These are phyloP conservation scores for Penicillium sp. DNA, from an alignment of 2,329 filamentous ascomycete genomes.

Conservation along the genomic window DNA sequence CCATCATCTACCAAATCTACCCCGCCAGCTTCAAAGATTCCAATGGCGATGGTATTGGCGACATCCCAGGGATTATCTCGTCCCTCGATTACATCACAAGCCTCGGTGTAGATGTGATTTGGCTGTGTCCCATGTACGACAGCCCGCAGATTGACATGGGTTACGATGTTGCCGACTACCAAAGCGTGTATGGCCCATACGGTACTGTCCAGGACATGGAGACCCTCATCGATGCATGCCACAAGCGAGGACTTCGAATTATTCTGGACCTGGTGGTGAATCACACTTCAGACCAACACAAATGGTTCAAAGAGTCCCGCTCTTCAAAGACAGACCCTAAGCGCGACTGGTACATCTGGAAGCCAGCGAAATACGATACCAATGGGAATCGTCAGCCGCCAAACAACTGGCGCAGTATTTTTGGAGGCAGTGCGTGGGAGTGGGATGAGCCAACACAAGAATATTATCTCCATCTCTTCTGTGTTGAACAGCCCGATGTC, in stretches of 20 bases:
- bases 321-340: constrained; percentile 58
- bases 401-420: constrained; percentile 69
- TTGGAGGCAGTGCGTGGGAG: constrained; percentile 62
- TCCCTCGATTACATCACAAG: constrained; percentile 61
- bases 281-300: constrained; percentile 67
- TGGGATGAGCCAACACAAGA: constrained; percentile 67
- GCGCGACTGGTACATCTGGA: constrained; percentile 63
- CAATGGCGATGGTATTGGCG: constrained; percentile 60
- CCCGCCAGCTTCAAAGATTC: constrained; percentile 47
- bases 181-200: constrained; percentile 59
- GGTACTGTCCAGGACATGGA: constrained; percentile 63
- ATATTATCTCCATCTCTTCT: constrained; percentile 73
- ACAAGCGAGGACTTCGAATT: constrained; percentile 62
- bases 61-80: constrained; percentile 61
- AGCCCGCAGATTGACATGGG: constrained; percentile 67
- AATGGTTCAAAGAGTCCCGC: constrained; percentile 65
- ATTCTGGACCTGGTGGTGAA: constrained; percentile 72
- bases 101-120: constrained; percentile 63
- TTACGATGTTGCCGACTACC: constrained; percentile 65
- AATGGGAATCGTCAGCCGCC: constrained; percentile 62
- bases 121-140: constrained; percentile 66
- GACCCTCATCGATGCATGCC: constrained; percentile 54
- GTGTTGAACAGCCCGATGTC: constrained; percentile 69
- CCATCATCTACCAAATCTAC: constrained; percentile 36
- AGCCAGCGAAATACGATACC: constrained; percentile 46